Evolutionary conservation across 2,329 filamentous ascomycete genomes (phyloP), one percentile per base, ranked within the genome.

Genomic region (Stachybotrys echinatus): DNA sequence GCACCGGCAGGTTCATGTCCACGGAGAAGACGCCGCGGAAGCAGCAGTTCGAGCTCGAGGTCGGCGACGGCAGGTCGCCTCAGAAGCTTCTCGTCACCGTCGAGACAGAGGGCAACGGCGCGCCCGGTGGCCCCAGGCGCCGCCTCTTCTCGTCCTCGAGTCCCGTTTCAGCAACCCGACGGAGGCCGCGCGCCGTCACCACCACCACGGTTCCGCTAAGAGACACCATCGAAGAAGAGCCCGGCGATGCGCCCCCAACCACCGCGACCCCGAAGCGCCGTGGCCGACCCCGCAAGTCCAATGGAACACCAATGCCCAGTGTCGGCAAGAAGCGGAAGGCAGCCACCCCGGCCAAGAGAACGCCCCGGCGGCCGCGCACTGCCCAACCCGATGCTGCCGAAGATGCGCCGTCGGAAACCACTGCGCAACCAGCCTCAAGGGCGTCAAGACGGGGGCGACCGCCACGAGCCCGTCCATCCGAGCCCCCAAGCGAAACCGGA

Each of bases 41-140:
- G 65, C 78, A 75, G 58, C 80, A 70, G 42, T 81, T 81, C 54
- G 74, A 80, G 61, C 72, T 82, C 31, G 76, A 81, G 54, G 76
- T 79, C 22, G 78, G 79, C 44, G 67, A 76, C 55, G 68, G 70
- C 37, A 62, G 61, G 43, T 72, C 76, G 44, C 77, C 79, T 3
- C 76, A 81, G 61, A 73, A 70, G 50, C 68, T 83, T 42, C 67
- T 72, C 42, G 77, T 81, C 48, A 82, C 80, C 10, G 77, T 81
- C 48, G 78, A 83, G 61, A 74, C 77, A 3, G 74, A 75, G 1
- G 58, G 66, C 47, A 57, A 65, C 48, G 66, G 68, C 39, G 55
- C 66, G 51, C 45, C 61, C 62, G 50, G 58, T 54, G 59, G 63
- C 56, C 56, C 65, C 49, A 64, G 68, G 51, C 66, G 73, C 37